Base-by-base conservation (phyloP, 2,329 filamentous ascomycete genomes). In the Beauveria rudraprayagi region DNA sequence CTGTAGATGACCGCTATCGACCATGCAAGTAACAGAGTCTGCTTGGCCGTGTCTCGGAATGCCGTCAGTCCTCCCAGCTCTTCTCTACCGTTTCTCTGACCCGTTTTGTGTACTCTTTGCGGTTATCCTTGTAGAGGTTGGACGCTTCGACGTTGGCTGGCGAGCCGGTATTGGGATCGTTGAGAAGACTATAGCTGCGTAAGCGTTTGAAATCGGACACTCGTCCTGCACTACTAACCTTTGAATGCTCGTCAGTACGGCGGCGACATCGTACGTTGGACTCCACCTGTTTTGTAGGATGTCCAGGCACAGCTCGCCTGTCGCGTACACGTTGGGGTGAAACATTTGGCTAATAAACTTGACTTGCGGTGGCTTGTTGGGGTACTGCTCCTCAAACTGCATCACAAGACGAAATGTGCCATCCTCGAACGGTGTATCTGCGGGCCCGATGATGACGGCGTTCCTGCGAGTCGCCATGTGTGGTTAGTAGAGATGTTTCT, bases 271-370 rank as follows among this genome's bases (percentile, higher is more conserved):
- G 74, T 99, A 99, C 10, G 94, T 97, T 17, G 94, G 94, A 73
- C 93, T 97, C 94, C 94, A 99, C 67, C 94, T 83, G 72, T 99
- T 99, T 76, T 99, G 94, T 62, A 99, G 76, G 67, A 99, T 99
- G 72, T 99, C 94, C 66, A 99, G 78, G 72, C 94, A 99, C 56
- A 99, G 82, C 78, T 99, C 94, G 64, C 94, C 94, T 0, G 92
- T 97, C 58, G 90, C 92, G 73, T 99, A 99, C 61, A 99, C 94
- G 71, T 99, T 99, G 19, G 94, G 94, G 70, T 99, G 94, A 76
- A 99, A 99, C 94, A 99, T 99, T 74, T 94, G 87, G 75, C 91
- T 96, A 73, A 99, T 96, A 74, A 99, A 99, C 73, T 97, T 97
- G 77, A 97, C 94, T 40, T 92, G 90, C 0, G 94, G 94, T 5